These are phyloP conservation scores for Camillea tinctor DNA, from an alignment of 2,329 filamentous ascomycete genomes.

Conservation along the genomic window DNA sequence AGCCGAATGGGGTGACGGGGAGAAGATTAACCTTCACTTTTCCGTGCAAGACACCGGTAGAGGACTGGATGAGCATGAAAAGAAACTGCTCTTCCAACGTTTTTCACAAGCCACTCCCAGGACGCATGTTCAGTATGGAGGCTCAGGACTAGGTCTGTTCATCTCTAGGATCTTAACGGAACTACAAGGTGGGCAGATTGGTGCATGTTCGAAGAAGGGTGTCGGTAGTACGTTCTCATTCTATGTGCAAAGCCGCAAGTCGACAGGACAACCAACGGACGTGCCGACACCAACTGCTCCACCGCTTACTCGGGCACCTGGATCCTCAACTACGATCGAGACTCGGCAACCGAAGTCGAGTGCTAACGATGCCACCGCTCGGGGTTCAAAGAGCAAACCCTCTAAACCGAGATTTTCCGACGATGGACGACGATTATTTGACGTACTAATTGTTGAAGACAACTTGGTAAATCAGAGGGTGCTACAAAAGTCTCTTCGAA, in stretches of 20 bases:
- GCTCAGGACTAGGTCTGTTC: slow-evolving; percentile 69
- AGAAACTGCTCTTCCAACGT: slow-evolving; percentile 64
- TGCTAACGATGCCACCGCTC: slow-evolving; percentile 10
- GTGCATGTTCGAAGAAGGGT: slow-evolving; percentile 65
- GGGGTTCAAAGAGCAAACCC: slow-evolving; percentile 8
- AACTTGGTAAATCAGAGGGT: slow-evolving; percentile 68
- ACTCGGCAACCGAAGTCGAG: slow-evolving; percentile 25
- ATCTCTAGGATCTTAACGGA: slow-evolving; percentile 75
- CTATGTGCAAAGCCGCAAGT: slow-evolving; percentile 68
- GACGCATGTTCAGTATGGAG: slow-evolving; percentile 71
- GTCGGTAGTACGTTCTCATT: slow-evolving; percentile 75
- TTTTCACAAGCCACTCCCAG: slow-evolving; percentile 68
- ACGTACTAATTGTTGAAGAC: slow-evolving; percentile 66
- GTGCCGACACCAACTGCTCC: slow-evolving; percentile 31
- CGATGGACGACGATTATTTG: slow-evolving; percentile 40
- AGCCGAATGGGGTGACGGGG: slow-evolving; percentile 69
- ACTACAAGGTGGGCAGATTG: slow-evolving; percentile 75
- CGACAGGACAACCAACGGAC: slow-evolving; percentile 38
- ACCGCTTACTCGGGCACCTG: slow-evolving; percentile 30
- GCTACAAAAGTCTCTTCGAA: slow-evolving; percentile 59
- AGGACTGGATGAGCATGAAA: slow-evolving; percentile 63
- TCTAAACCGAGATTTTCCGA: slow-evolving; percentile 27
- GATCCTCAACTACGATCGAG: slow-evolving; percentile 34
- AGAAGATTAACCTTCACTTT: slow-evolving; percentile 70
- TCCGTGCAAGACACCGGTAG: slow-evolving; percentile 70